These are phyloP conservation scores for Starmerella riodocensis DNA, from an alignment of 805 yeast genomes.

Conservation along the genomic window DNA sequence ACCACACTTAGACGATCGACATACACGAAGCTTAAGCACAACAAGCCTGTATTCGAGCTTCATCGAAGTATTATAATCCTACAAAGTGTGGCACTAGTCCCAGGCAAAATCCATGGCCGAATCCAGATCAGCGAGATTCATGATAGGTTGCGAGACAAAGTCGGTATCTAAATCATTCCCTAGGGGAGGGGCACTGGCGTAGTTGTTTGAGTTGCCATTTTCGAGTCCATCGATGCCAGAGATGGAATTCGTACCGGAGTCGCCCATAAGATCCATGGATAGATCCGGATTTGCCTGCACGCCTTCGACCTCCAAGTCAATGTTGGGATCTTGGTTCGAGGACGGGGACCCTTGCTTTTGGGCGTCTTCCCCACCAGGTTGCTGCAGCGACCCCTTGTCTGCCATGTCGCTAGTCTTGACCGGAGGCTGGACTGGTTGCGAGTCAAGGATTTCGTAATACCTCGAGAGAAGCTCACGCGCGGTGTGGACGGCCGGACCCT, in stretches of 20 bases:
- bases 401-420: not conserved
- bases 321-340: not conserved
- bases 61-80: too few species aligned
- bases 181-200: not conserved
- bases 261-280: too few species aligned
- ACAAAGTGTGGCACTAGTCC: conserved; percentile 12
- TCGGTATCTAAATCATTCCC: conserved; percentile 13
- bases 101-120: conserved; percentile 22
- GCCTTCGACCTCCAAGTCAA: not conserved
- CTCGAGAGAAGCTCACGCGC: not conserved
- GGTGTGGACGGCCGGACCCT: not conserved
- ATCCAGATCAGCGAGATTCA: conserved; percentile 23
- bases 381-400: not conserved
- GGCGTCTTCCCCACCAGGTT: too few species aligned
- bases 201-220: not conserved
- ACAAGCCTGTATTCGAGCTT: too few species aligned
- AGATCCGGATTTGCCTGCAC: too few species aligned
- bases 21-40: too few species aligned
- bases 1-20: too few species aligned
- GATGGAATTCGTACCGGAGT: not conserved
- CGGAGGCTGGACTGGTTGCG: not conserved
- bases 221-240: not conserved
- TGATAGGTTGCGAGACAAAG: conserved; percentile 21
- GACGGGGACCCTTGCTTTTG: not conserved
- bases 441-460: not conserved